Percentiles rank a stretch among this genome's conserved stretches.
phyloP scores from a whole-genome alignment of 805 yeast genomes.

The Myxozyma neglecta region DNA sequence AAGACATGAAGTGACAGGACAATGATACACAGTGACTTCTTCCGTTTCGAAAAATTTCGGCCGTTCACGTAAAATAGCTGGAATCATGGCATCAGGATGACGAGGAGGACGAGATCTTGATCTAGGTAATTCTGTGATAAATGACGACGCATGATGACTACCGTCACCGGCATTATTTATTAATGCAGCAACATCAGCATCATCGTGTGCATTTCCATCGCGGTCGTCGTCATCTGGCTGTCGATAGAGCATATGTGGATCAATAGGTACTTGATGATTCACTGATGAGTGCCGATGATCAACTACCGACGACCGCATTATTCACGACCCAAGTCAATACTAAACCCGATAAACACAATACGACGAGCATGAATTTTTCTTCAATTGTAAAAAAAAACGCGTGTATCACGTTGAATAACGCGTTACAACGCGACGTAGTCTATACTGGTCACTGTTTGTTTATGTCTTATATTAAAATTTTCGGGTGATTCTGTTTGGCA shows the following conservation, averaged over 20 bases:
- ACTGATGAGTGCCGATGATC: neutral
- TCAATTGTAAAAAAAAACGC: neutral
- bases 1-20: slow-evolving; percentile 25
- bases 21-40: slow-evolving; percentile 25
- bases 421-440: neutral
- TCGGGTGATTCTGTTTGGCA: slow-evolving; percentile 4
- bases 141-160: neutral
- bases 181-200: neutral
- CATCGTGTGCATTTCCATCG: neutral
- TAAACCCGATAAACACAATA: too few species aligned
- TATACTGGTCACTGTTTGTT: too few species aligned
- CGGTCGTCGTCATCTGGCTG: neutral
- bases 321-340: too few species aligned
- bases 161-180: neutral
- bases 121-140: slow-evolving; percentile 9
- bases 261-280: slow-evolving; percentile 13
- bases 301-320: neutral
- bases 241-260: slow-evolving; percentile 21
- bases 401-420: neutral
- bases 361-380: too few species aligned
- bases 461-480: neutral
- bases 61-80: slow-evolving; percentile 7
- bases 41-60: slow-evolving; percentile 21
- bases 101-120: slow-evolving; percentile 11
- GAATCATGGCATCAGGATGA: slow-evolving; percentile 6